Evolutionary conservation across 495 filamentous ascomycete species (phyloP).

Genomic region (Apodospora peruviana): DNA sequence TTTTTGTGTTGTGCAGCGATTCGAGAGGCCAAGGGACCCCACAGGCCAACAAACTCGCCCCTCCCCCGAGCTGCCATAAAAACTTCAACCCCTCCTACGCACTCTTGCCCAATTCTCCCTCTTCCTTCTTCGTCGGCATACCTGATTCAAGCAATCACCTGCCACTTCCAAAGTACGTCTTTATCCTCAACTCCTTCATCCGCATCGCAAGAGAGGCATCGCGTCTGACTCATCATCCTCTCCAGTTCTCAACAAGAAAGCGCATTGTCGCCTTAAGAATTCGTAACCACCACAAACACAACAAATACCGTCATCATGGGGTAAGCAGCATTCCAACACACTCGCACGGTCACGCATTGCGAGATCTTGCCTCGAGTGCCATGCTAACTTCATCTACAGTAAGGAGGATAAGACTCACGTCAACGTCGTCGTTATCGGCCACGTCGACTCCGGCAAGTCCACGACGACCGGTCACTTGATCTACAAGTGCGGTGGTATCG

Average conservation of each 20-base stretch:
- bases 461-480: constrained; percentile 76
- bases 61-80: too few relatives aligned
- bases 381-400: constrained; percentile 35
- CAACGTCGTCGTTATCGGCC: constrained; percentile 98
- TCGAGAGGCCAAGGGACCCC: too few relatives aligned
- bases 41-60: too few relatives aligned
- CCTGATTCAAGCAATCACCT: constrained; percentile 33
- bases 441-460: constrained; percentile 92
- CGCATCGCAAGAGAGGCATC: not conserved
- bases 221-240: not conserved
- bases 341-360: not conserved
- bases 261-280: constrained; percentile 13
- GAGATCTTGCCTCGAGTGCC: not conserved
- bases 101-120: constrained; percentile 14
- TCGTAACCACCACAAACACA: constrained; percentile 1
- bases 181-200: not conserved
- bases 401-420: constrained; percentile 84
- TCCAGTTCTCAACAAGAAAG: constrained; percentile 15
- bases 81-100: constrained; percentile 25
- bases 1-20: too few relatives aligned
- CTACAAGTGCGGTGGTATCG: constrained; percentile 99
- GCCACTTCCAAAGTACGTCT: constrained; percentile 23
- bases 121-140: constrained; percentile 32
- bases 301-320: constrained; percentile 22
- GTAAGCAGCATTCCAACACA: constrained; percentile 13